These are phyloP conservation scores for Solanum hybrid DNA, from an alignment of 305 asterid genomes.

Conservation along the genomic window DNA sequence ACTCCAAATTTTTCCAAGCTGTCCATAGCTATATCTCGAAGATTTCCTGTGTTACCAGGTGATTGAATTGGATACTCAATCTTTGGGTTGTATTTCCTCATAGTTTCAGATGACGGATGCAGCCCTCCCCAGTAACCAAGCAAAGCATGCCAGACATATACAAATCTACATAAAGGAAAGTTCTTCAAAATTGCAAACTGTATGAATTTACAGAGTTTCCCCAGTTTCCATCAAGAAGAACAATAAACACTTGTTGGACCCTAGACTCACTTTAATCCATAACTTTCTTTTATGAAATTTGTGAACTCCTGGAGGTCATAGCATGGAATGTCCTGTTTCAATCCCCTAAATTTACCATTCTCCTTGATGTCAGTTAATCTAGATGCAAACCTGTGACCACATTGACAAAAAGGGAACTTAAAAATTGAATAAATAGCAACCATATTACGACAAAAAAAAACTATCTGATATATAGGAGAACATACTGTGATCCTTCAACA, in stretches of 20 bases:
- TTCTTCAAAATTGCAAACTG: not conserved
- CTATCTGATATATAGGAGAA: not conserved
- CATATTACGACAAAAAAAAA: not conserved
- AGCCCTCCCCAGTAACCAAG: slow-evolving; percentile 47
- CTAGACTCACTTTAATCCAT: slow-evolving; percentile 16
- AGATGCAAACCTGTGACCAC: not conserved
- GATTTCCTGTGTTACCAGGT: slow-evolving; percentile 44
- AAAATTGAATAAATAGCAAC: not conserved
- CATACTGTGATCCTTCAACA: not conserved
- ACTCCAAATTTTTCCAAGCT: slow-evolving; percentile 49
- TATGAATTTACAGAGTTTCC: not conserved
- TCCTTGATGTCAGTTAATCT: not conserved
- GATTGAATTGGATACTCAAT: slow-evolving; percentile 44
- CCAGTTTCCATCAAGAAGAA: not conserved
- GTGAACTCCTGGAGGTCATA: slow-evolving; percentile 37
- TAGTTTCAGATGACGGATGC: slow-evolving; percentile 6
- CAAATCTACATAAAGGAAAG: slow-evolving; percentile 15
- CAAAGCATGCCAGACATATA: slow-evolving; percentile 30
- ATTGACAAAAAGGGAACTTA: not conserved
- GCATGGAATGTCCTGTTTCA: slow-evolving; percentile 2
- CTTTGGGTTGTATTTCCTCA: slow-evolving; percentile 26
- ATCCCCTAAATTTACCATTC: not conserved
- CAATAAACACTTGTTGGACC: not conserved
- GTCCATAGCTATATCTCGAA: slow-evolving; percentile 41
- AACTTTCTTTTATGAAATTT: slow-evolving; percentile 33